Base-by-base conservation (phyloP, 2,329 filamentous ascomycete species). In the Chaetothyriales sp. region DNA sequence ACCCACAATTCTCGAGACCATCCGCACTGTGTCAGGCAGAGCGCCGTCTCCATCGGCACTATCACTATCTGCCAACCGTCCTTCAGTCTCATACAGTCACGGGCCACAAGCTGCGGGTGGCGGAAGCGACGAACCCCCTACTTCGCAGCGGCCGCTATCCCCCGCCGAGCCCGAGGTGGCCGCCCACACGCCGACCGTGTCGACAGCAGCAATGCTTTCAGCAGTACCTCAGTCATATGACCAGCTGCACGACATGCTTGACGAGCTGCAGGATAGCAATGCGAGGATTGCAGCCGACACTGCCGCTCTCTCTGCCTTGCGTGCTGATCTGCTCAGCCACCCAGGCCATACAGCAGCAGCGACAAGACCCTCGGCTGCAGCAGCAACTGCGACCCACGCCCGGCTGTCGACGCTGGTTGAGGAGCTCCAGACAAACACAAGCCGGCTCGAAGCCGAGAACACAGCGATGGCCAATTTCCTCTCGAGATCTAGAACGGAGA, bases 401-500 rank as follows among this genome's bases (percentile, higher is more conserved):
- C 19, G 45, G 20, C 45, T 47, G 20, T 26, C 45, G 45, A 32
- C 19, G 15, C 45, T 51, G 42, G 19, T 56, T 32, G 52, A 55
- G 36, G 52, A 53, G 22, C 43, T 53, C 8, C 47, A 52, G 18
- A 47, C 50, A 42, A 51, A 54, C 44, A 52, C 49, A n/a, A 47
- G 49, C 20, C 52, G 43, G 36, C 44, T 53, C 46, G 36, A 51
- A 12, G 46, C 39, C 19, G 51, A 53, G 6, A 52, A 49, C 46
- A 46, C 44, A 12, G 48, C 55, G 44, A 19, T 49, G 44, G 42
- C 50, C 20, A 39, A 50, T 8, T 55, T 52, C 25, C 32, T 57
- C 10, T 43, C 42, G 19, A 43, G 56, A 43, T 52, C 52, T 39
- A 55, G 52, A 43, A 53, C 56, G 20, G 56, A 58, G 25, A 50